Base-by-base conservation (phyloP, 164 flowering plant genomes). In the Vitis vinifera region DNA sequence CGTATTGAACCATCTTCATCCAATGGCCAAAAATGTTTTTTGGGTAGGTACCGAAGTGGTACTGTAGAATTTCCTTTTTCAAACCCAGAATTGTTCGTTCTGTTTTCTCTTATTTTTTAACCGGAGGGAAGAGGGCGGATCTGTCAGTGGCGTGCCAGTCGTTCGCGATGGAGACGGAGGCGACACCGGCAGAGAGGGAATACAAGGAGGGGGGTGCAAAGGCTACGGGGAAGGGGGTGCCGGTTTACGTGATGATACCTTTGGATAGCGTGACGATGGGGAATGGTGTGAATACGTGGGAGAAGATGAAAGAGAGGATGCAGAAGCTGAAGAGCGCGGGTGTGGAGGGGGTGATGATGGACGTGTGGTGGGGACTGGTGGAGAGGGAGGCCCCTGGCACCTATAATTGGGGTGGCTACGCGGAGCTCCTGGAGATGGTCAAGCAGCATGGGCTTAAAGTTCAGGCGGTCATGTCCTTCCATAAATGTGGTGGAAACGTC, bases 351-450 rank as follows among this genome's bases (percentile, higher is more conserved):
- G 68, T 95, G 4, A 95, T 95, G 99, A 78, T 95, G 87, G 99
- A 95, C 63, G 97, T 92, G 70, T 95, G 99, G 99, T 95, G 99
- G 99, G 99, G 99, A 0, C 71, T 95, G 79, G 99, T 95, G 66
- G 99, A 92, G 88, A 79, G 90, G 56, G 97, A 92, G 1, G 51
- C 48, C 17, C 97, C 98, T 0, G 95, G 94, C 12, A 71, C 31
- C 52, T 92, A 92, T 62, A 89, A 95, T 68, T 95, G 95, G 97
- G 97, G 96, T 0, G 99, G 99, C 8, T 95, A 95, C 59, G 53
- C 73, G 3, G 99, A 95, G 76, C 83, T 95, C 0, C 17, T 92
- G 31, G 97, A 91, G 62, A 91, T 94, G 99, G 97, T 97, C 3
- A 80, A 78, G 75, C 86, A 82, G 60, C 89, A 86, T 52, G 99